Conservation (phyloP, 495 filamentous ascomycete genomes). For the Daldinia caldariorum region DNA sequence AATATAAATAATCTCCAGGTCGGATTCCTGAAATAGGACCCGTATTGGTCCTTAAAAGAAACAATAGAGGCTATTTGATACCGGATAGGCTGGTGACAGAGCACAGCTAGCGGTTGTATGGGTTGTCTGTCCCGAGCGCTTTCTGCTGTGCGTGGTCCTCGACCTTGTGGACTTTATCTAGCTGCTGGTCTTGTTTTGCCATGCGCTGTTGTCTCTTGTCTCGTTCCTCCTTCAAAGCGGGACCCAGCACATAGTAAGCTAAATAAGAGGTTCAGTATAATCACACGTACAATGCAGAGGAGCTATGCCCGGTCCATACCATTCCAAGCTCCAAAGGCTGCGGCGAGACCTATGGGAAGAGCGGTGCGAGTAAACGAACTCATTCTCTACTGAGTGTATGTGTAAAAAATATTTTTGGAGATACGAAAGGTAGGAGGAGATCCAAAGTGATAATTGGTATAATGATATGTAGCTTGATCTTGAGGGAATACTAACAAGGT, state of each 20-base stretch:
- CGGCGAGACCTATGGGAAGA: slow-evolving; percentile 41
- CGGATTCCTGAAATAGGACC: neutral
- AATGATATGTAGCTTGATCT: neutral
- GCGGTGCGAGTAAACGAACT: slow-evolving; percentile 41
- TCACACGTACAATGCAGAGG: slow-evolving; percentile 11
- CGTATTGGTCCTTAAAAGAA: neutral
- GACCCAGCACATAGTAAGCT: slow-evolving; percentile 59
- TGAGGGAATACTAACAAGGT: no score
- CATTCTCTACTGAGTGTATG: slow-evolving; percentile 18
- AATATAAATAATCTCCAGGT: neutral
- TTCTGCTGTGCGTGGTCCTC: slow-evolving; percentile 18
- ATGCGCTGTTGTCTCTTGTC: slow-evolving; percentile 36
- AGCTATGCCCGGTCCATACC: slow-evolving; percentile 42
- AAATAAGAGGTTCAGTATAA: slow-evolving; percentile 21
- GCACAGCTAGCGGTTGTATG: slow-evolving; percentile 14
- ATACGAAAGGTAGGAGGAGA: neutral
- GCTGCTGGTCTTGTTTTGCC: slow-evolving; percentile 24
- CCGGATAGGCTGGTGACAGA: neutral
- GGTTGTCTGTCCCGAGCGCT: slow-evolving; percentile 1
- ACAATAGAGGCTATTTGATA: neutral
- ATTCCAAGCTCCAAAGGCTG: slow-evolving; percentile 46
- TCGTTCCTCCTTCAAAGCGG: slow-evolving; percentile 52
- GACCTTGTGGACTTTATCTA: slow-evolving; percentile 3
- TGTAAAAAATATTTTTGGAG: neutral
- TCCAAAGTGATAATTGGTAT: neutral